A percentile compares a stretch with the other conserved stretches of the same genome.
These are phyloP conservation scores for Styphnolobium japonicum DNA, from an alignment of 306 rosid species.

Conservation along the genomic window DNA sequence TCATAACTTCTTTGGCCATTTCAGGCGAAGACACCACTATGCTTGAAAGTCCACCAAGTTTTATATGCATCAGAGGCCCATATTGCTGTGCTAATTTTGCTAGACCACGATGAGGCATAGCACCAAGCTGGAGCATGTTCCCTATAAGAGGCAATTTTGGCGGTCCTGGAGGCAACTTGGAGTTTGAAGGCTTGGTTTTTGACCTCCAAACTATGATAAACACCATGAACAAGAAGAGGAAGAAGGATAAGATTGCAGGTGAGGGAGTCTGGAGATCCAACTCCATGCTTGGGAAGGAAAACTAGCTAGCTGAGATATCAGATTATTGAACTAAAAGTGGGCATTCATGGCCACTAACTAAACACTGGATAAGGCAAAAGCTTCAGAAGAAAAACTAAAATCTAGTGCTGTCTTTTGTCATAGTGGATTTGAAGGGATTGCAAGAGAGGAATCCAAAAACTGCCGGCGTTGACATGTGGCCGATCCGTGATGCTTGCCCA, in stretches of 20 bases:
- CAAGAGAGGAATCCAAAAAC: too few species aligned
- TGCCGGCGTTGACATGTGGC: too few species aligned
- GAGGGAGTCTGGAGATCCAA: neutral
- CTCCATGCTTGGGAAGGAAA: slow-evolving; percentile 20
- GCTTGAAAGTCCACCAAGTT: slow-evolving; percentile 24
- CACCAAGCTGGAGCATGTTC: slow-evolving; percentile 33
- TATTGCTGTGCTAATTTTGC: slow-evolving; percentile 14
- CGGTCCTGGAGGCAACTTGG: slow-evolving; percentile 40
- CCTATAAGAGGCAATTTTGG: slow-evolving; percentile 34
- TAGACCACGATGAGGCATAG: slow-evolving; percentile 16
- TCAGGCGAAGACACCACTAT: slow-evolving; percentile 39
- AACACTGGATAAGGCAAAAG: neutral
- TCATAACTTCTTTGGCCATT: slow-evolving; percentile 40
- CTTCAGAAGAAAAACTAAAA: too few species aligned
- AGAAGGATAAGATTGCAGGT: neutral
- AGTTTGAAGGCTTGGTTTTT: slow-evolving; percentile 18
- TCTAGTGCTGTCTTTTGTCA: too few species aligned
- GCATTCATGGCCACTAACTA: neutral
- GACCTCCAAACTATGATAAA: slow-evolving; percentile 18
- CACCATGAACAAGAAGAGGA: slow-evolving; percentile 21
- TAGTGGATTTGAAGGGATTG: too few species aligned
- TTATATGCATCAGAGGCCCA: slow-evolving; percentile 36
- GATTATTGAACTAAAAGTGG: neutral
- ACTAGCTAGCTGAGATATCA: neutral
- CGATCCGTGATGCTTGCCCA: too few species aligned